phyloP scores from a whole-genome alignment of 2,329 filamentous ascomycete genomes.

The Arthrobotrys sphaeroides region DNA sequence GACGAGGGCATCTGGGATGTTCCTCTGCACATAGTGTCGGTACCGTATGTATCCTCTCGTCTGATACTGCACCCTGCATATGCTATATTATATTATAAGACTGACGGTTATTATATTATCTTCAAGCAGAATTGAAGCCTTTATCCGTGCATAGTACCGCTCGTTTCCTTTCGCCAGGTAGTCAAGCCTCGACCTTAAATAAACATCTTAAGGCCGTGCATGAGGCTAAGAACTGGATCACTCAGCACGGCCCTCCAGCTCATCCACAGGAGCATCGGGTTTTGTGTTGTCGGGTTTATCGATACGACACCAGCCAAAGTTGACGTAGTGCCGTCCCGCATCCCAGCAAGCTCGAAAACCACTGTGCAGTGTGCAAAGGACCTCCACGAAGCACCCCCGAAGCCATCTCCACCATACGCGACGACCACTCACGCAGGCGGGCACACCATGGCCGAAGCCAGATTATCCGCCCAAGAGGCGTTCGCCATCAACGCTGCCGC shows the following conservation, averaged over 20 bases:
- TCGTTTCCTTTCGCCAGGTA: no score
- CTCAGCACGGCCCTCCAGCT: no score
- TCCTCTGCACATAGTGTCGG: background rate
- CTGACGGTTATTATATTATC: no score
- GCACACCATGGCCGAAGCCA: conserved; percentile 53
- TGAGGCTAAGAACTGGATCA: no score
- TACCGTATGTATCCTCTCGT: background rate
- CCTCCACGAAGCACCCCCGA: conserved; percentile 33
- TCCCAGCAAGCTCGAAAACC: conserved; percentile 37
- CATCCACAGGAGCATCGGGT: conserved; percentile 8
- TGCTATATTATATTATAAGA: no score
- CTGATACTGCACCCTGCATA: no score
- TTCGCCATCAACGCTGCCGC: conserved; percentile 58
- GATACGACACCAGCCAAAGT: conserved; percentile 48
- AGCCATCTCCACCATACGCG: conserved; percentile 17
- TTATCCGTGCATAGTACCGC: no score
- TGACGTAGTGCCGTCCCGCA: conserved; percentile 52
- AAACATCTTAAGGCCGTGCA: no score
- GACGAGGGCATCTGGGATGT: background rate
- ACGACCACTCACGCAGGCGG: conserved; percentile 27
- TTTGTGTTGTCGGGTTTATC: conserved; percentile 51
- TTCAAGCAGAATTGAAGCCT: no score
- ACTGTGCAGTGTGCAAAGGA: conserved; percentile 11
- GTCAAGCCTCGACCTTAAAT: no score
- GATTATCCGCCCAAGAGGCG: conserved; percentile 57